Base-by-base conservation (phyloP, 768 basidiomycete genomes). In the Boletus rubroflammeus region DNA sequence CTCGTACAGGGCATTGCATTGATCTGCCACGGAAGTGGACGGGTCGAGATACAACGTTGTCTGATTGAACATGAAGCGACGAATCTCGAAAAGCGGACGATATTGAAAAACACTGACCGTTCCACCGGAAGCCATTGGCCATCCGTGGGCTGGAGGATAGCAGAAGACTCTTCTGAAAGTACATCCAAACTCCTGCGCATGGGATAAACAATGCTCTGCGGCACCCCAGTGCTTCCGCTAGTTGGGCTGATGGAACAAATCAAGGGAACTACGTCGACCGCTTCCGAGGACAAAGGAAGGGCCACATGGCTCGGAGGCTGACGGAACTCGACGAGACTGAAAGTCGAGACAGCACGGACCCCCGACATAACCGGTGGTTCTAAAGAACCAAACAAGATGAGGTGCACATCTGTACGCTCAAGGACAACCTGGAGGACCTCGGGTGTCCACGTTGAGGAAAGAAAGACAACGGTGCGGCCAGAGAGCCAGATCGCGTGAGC, bases 41-140 rank as follows among this genome's bases (percentile, higher is more conserved):
- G 65, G 51, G 31, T 68, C 66, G n/a, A 69, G 63, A 39, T 69
- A 68, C 26, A 68, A 26, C 3, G 66, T 68, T 5, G 68, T 69
- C 11, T 65, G 66, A 46, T 69, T 69, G 57, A 69, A 69, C 67
- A 68, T 68, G 52, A 68, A 68, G 7, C 65, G 67, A 41, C 67
- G 63, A 19, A 67, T 67, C 51, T 68, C 67, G 32, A 68, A 68
- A 15, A 68, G 61, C 1, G 67, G 67, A 38, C 67, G n/a, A 34
- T 15, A 11, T 5, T 6, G 6, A 14, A 39, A 13, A 28, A 31
- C 1, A 60, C 67, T 44, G n/a, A 69, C 67, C 49, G 65, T 69
- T 53, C 67, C 67, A 39, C 67, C 65, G 26, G 67, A 39, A 68
- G 67, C 67, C 67, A 69, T 46, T 68, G 67, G 1, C 67, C 68